phyloP scores from a whole-genome alignment of 441 rosid species.

The Corymbia citriodora region DNA sequence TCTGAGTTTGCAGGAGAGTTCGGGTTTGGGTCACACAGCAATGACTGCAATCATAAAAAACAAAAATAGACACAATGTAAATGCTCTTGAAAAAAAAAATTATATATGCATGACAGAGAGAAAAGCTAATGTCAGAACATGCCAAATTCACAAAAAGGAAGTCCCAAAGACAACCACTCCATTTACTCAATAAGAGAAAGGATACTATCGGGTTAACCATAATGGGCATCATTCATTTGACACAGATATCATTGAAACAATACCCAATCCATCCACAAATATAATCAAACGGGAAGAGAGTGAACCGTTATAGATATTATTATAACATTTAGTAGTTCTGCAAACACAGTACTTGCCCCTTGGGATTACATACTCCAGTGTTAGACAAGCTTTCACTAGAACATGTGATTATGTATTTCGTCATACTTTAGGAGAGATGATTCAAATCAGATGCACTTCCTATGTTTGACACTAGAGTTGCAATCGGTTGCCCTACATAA shows the following conservation, averaged over 20 bases:
- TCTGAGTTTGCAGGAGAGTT: constrained; percentile 76
- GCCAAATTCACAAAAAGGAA: neutral
- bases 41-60: constrained; percentile 32
- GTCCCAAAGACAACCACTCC: neutral
- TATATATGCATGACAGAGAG: constrained; percentile 29
- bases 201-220: neutral
- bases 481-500: neutral
- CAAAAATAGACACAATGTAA: neutral
- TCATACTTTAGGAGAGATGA: neutral
- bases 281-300: neutral
- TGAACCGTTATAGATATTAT: neutral
- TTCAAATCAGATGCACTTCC: neutral
- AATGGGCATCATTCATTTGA: neutral
- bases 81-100: neutral
- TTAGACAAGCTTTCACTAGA: neutral
- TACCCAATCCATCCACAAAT: neutral
- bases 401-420: neutral
- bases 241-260: neutral
- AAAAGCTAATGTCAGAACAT: neutral
- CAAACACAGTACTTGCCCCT: neutral
- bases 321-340: neutral
- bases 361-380: neutral
- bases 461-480: neutral
- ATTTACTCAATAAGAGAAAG: neutral
- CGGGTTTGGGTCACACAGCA: constrained; percentile 70